Base-by-base conservation (phyloP, 306 rosid species). In the Quercus bicolor region DNA sequence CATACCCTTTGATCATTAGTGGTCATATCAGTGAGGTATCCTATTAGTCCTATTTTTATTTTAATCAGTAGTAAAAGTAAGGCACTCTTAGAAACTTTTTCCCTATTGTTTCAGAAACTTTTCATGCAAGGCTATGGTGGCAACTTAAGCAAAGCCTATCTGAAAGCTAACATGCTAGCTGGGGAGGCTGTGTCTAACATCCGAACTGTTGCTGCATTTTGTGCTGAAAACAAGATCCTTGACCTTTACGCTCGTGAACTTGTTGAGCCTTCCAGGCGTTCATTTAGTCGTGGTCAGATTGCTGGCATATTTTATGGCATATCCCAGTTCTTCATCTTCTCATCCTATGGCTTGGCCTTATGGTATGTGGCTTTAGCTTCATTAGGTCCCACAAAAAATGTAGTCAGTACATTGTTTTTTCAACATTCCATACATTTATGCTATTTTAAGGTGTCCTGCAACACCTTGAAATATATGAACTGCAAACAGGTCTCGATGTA, bases 141-240 rank as follows among this genome's bases (percentile, higher is more conserved):
- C n/a, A 95, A 95, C 92, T 88, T 95, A 90, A 95, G 97, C 94
- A 92, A 90, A 83, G 95, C 97, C 71, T 92, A 95, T 87, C 90
- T 92, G 66, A 95, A 90, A 84, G 98, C 98, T 55, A 95, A 92
- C 84, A 95, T 91, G 95, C 71, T 95, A 73, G 98, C 98, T 7
- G 98, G 98, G 45, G 98, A 95, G 80, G 98, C 98, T 6, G 98
- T 95, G 81, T 88, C 98, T 70, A 95, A 95, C 72, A 88, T 95
- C 4, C 91, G 98, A 77, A 95, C 98, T 23, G 97, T 95, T 45
- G 91, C 97, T 20, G 98, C 98, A 64, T 92, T 95, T 88, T 95
- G 98, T 72, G 89, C 98, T 1, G 98, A 95, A 83, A 89, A 92
- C 68, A 95, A 91, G 85, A 79, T 92, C 62, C 87, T 92, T 23